Evolutionary conservation across 1,139 yeast species (phyloP), one percentile per base, ranked within the genome.

Genomic region (Hanseniaspora uvarum): DNA sequence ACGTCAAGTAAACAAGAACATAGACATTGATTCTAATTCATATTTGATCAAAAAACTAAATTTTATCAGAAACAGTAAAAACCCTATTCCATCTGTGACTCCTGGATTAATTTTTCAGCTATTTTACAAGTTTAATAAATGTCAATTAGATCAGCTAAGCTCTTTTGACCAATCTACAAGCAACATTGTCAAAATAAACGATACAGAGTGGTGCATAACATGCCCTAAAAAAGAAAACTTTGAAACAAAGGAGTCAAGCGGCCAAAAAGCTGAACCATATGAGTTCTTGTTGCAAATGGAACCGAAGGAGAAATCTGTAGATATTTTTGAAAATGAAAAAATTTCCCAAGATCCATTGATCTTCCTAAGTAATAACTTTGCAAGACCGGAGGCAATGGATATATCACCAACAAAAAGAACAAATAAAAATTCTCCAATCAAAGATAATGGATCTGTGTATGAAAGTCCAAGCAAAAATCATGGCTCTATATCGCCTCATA

Each of bases 181-280:
- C 24, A 11, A 14, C 5, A 14, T 7, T 5, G 18, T 41, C 1
- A 48, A 40, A 30, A 26, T 50, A 0, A 50, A 50, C n/a, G 45
- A 50, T 37, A 50, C 39, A 21, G 14, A 21, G 6, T 50, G 53
- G 53, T 50, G 53, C 26, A 50, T 50, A 28, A 50, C 53, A 5
- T 50, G 48, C 14, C 44, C 53, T 6, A 34, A 44, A 23, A 28
- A 19, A 2, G 18, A 44, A 6, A 10, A 12, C 21, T 14, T 8
- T 10, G 46, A 26, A 3, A 19, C 24, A 19, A 30, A 31, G 16
- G 26, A 19, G 12, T 8, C 24, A 21, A 19, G 14, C 19, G 26
- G 12, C 12, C 10, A 24, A 8, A 14, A n/a, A 39, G 28, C 18
- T 19, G 36, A 14, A 12, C 18, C 21, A 7, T 30, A 19, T 14